These are phyloP conservation scores for Boletus tylopilopsis DNA, from an alignment of 768 basidiomycete species.

Conservation along the genomic window DNA sequence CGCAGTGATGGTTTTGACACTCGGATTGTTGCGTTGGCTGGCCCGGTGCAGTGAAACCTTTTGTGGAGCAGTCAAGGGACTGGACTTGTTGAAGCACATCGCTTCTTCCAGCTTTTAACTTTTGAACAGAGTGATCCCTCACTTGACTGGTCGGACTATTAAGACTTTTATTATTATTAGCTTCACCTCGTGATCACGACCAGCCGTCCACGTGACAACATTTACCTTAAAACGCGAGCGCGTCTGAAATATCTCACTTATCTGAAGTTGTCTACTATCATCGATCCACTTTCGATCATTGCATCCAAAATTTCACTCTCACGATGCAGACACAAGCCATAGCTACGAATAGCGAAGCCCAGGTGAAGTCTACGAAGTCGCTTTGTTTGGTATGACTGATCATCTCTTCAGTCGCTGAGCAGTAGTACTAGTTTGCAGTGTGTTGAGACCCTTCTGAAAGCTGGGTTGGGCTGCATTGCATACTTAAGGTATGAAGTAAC, in stretches of 20 bases:
- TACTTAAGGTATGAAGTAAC: constrained; percentile 54
- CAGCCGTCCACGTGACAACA: constrained; percentile 19
- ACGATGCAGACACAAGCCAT: constrained; percentile 27
- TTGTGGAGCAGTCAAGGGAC: not conserved
- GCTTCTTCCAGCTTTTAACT: not conserved
- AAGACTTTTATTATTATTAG: too few relatives aligned
- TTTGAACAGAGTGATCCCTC: not conserved
- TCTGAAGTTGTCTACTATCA: not conserved
- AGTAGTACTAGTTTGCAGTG: constrained; percentile 62
- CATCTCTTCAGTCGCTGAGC: constrained; percentile 40
- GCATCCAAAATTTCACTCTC: not conserved
- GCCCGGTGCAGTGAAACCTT: constrained; percentile 31
- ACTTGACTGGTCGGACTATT: too few relatives aligned
- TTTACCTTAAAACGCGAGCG: constrained; percentile 15
- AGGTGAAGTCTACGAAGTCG: constrained; percentile 13
- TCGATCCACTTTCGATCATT: not conserved
- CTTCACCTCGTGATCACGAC: not conserved
- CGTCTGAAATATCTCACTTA: constrained; percentile 1
- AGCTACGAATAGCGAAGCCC: constrained; percentile 16
- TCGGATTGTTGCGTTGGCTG: constrained; percentile 60
- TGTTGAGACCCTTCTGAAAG: constrained; percentile 67
- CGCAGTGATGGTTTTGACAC: constrained; percentile 85
- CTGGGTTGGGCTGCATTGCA: constrained; percentile 73
- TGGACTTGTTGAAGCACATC: not conserved
- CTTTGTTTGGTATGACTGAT: constrained; percentile 4